Base-by-base conservation (phyloP, 495 filamentous ascomycete species). In the Podospora bellae-mahoneyi region DNA sequence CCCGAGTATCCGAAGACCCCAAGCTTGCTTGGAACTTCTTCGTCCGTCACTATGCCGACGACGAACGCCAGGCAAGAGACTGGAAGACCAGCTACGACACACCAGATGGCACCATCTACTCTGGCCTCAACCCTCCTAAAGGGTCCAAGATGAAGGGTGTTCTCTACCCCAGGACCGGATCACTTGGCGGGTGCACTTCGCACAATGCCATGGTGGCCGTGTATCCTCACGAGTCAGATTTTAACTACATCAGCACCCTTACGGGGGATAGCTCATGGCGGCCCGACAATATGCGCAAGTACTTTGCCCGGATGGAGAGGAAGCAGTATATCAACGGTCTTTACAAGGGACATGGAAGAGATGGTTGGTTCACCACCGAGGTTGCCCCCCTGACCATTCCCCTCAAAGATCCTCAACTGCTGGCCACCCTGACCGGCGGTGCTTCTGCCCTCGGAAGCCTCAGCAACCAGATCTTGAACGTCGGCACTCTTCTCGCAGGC, bases 301-400 rank as follows among this genome's bases (percentile, higher is more conserved):
- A 83, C 70, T 82, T 86, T 65, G 74, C 75, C 54, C 75, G 74
- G 30, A 64, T 89, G 44, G 87, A 89, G 76, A 81, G 82, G 48
- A 85, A 85, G 70, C 68, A 83, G 39, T 89, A 89, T 72, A 65
- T 80, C 6, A 75, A 80, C 0, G 78, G 79, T 6, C 71, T 77
- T 1, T 64, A 61, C 30, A 63, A 71, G 0, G 85, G 84, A 32
- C 88, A 90, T 72, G 88, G 88, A n/a, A 83, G 78, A 63, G 73
- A 81, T 54, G 87, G 89, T 23, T 91, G 85, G 84, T 74, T 90
- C 20, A 65, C 73, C 19, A 86, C 83, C 1, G 81, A 83, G 27
- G 69, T 80, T 5, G 80, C 85, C 0, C 81, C 84, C 4, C 66
- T 85, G 4, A 79, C 71, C 18, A 72, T 88, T 48, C 79, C 84